A percentile compares a stretch with the other conserved stretches of the same genome.
Evolutionary conservation across 2,329 filamentous ascomycete genomes (phyloP).

Genomic region (Sclerotinia glacialis): DNA sequence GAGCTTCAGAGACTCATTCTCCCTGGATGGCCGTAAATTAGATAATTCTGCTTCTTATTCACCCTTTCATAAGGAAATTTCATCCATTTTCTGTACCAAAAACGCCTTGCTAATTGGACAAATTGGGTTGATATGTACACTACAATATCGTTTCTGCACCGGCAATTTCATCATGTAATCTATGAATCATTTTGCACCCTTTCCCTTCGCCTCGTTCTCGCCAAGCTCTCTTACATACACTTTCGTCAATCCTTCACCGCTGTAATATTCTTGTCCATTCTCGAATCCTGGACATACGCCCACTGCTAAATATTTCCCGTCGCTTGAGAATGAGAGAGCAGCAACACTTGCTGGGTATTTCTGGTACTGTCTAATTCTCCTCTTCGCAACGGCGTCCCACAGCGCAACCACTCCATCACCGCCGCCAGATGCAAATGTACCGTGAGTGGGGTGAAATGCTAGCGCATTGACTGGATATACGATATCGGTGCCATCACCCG

Average conservation of each 20-base stretch:
- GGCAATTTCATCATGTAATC: not conserved
- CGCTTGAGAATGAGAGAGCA: slow-evolving; percentile 59
- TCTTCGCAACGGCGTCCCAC: slow-evolving; percentile 70
- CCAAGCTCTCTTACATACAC: slow-evolving; percentile 80
- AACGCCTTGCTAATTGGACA: slow-evolving; percentile 27
- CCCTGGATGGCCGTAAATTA: not conserved
- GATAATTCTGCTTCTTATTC: not conserved
- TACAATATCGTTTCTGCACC: not conserved
- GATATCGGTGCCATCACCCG: slow-evolving; percentile 59
- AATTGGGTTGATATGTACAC: slow-evolving; percentile 5
- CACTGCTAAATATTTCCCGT: slow-evolving; percentile 64
- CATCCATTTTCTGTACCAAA: slow-evolving; percentile 17
- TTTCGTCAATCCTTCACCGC: slow-evolving; percentile 68
- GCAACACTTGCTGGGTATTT: slow-evolving; percentile 62
- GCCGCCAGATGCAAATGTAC: slow-evolving; percentile 67
- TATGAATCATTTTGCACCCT: slow-evolving; percentile 35
- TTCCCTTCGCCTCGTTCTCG: slow-evolving; percentile 69
- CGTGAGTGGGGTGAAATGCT: slow-evolving; percentile 63
- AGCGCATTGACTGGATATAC: slow-evolving; percentile 72
- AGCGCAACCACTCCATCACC: slow-evolving; percentile 69
- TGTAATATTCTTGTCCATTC: slow-evolving; percentile 71
- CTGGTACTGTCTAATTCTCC: slow-evolving; percentile 67
- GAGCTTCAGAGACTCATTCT: not conserved
- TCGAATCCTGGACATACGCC: slow-evolving; percentile 69
- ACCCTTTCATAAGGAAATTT: not conserved